A percentile compares a stretch with the other conserved stretches of the same genome.
phyloP scores from a whole-genome alignment of 495 filamentous ascomycete genomes.

The Aspergillus funiculosus region DNA sequence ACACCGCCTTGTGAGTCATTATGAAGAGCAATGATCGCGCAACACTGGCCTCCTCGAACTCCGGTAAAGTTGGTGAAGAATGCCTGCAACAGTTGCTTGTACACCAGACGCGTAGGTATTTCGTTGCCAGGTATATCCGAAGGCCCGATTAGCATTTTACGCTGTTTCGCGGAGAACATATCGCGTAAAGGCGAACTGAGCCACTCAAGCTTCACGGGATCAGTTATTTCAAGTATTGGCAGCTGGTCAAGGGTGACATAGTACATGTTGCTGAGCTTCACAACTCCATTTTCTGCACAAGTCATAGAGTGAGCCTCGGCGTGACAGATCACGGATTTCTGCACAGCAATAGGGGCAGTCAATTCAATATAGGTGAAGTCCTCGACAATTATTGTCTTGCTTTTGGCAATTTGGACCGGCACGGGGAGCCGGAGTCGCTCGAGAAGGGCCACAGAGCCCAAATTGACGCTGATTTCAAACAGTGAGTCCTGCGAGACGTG shows the following conservation, averaged over 20 bases:
- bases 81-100: constrained; percentile 44
- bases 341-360: background rate
- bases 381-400: constrained; percentile 1
- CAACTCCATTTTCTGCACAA: background rate
- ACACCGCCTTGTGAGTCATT: constrained; percentile 22
- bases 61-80: constrained; percentile 43
- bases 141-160: constrained; percentile 11
- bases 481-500: background rate
- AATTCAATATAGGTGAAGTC: constrained; percentile 4
- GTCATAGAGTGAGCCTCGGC: background rate
- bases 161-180: constrained; percentile 31
- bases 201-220: constrained; percentile 22
- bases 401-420: background rate
- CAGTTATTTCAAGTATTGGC: background rate
- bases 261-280: background rate
- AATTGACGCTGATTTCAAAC: background rate
- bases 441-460: background rate
- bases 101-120: constrained; percentile 33
- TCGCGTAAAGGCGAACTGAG: constrained; percentile 29
- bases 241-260: background rate
- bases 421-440: constrained; percentile 1
- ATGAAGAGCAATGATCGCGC: constrained; percentile 33
- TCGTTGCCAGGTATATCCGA: background rate
- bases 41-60: constrained; percentile 27
- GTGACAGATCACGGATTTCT: background rate